Percentiles rank a stretch among this genome's conserved stretches.
phyloP scores from a whole-genome alignment of 2,329 filamentous ascomycete species.

The Hortaea sp. region DNA sequence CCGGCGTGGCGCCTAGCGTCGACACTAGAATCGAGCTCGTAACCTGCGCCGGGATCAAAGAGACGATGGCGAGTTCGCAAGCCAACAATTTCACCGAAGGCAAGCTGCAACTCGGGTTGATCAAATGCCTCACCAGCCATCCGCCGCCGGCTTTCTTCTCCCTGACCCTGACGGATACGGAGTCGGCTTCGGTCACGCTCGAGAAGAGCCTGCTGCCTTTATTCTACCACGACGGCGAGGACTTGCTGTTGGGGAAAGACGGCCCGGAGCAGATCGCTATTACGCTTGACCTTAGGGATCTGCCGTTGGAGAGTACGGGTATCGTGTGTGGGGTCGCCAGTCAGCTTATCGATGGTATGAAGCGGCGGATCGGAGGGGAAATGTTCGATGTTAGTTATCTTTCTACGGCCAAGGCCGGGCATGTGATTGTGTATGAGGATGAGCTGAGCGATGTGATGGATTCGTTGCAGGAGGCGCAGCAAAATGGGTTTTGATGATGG shows the following conservation, averaged over 20 bases:
- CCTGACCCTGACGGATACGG: conserved; percentile 61
- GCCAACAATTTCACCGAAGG: conserved; percentile 27
- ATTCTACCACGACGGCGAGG: conserved; percentile 34
- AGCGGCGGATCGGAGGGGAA: conserved; percentile 27
- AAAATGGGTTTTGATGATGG: conserved; percentile 1
- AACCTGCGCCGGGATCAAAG: conserved; percentile 63
- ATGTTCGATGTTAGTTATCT: conserved; percentile 77
- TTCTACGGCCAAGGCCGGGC: conserved; percentile 77
- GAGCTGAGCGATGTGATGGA: conserved; percentile 65
- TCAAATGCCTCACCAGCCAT: conserved; percentile 37
- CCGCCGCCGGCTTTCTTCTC: conserved; percentile 60
- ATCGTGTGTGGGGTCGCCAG: conserved; percentile 93
- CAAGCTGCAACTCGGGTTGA: conserved; percentile 37
- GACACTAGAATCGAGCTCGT: conserved; percentile 61
- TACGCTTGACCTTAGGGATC: conserved; percentile 68
- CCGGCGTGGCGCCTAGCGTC: conserved; percentile 63
- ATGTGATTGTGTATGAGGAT: conserved; percentile 71
- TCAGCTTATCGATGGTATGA: conserved; percentile 62
- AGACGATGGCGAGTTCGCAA: conserved; percentile 24
- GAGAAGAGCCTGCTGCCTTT: conserved; percentile 57
- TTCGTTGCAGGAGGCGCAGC: conserved; percentile 41
- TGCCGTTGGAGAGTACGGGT: conserved; percentile 81
- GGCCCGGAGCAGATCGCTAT: conserved; percentile 67
- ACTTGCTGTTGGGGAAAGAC: conserved; percentile 66
- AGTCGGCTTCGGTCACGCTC: conserved; percentile 63